Conservation (phyloP, 257 asterid genomes). For the Euphrasia confusa region DNA sequence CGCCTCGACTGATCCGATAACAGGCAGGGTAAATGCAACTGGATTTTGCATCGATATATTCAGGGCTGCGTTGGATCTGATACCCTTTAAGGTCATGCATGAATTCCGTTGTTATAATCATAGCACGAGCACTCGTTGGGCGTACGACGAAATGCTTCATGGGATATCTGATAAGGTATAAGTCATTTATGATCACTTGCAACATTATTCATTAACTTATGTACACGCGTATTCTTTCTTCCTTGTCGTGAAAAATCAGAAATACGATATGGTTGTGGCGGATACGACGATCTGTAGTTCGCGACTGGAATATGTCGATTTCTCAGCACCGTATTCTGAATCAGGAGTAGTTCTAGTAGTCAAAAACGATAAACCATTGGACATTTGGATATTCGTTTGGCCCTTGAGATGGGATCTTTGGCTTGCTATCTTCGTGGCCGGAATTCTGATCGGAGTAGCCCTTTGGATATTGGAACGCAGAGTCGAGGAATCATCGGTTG, state of each 20-base stretch:
- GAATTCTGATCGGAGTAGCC: constrained; percentile 33
- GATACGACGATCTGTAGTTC: constrained; percentile 41
- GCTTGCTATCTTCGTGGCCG: constrained; percentile 28
- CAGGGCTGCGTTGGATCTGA: constrained; percentile 9
- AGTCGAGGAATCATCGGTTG: constrained; percentile 13
- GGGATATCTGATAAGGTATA: constrained; percentile 27
- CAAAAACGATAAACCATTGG: constrained; percentile 23
- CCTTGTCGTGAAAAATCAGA: constrained; percentile 19
- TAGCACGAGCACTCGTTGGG: constrained; percentile 4
- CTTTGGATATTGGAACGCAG: constrained; percentile 31
- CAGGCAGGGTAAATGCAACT: constrained; percentile 7
- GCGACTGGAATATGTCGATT: constrained; percentile 32
- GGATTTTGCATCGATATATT: constrained; percentile 42
- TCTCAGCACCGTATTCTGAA: constrained; percentile 40
- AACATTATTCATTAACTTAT: background rate
- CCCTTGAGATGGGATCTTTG: constrained; percentile 42
- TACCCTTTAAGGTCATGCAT: constrained; percentile 23
- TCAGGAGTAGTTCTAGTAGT: constrained; percentile 39
- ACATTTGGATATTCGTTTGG: constrained; percentile 31
- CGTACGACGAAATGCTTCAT: constrained; percentile 27
- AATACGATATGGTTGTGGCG: constrained; percentile 40
- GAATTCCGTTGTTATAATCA: constrained; percentile 22
- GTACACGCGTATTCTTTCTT: background rate
- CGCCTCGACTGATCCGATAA: constrained; percentile 22
- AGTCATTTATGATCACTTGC: background rate